Base-by-base conservation (phyloP, 441 rosid species). In the Erysimum pusillum region DNA sequence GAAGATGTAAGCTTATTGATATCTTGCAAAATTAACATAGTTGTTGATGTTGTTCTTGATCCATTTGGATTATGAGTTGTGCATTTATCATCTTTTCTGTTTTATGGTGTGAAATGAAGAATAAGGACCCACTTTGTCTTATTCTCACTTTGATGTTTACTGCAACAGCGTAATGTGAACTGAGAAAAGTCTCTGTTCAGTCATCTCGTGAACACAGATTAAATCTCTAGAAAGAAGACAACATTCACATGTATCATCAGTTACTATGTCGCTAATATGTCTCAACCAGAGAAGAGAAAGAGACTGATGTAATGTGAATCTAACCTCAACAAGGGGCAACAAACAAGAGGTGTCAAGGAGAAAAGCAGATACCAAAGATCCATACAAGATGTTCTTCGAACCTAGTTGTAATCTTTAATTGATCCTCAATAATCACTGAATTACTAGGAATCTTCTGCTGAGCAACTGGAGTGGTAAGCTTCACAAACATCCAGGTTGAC, bases 401-500 rank as follows among this genome's bases (percentile, higher is more conserved):
- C 54, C n/a, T 39, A 59, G 14, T 42, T 69, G 60, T 65, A 34
- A 60, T 35, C 70, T 77, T 67, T 31, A 45, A 62, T 9, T 64
- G 52, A 57, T 57, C 58, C 36, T 64, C 49, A 32, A 42, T 54
- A 76, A 46, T 62, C n/a, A 57, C 52, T 36, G 18, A 49, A 3
- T 9, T 25, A 66, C 76, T 77, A 70, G n/a, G 74, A 63, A 41
- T 87, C 90, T 66, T 89, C 89, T 9, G 83, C 58, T 77, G 79
- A 91, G 82, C 97, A 95, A 70, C 89, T 88, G 4, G 77, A 71
- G 42, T 93, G 98, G 78, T 86, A 93, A 63, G 97, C 89, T 63
- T 77, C 82, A 35, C 76, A 75, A 28, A 51, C 49, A 28, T 81
- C 85, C 3, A 58, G 63, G 69, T 54, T 60, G 54, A 81, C 82